Base-by-base conservation (phyloP, 495 filamentous ascomycete genomes). In the Penicillium malachiteum region DNA sequence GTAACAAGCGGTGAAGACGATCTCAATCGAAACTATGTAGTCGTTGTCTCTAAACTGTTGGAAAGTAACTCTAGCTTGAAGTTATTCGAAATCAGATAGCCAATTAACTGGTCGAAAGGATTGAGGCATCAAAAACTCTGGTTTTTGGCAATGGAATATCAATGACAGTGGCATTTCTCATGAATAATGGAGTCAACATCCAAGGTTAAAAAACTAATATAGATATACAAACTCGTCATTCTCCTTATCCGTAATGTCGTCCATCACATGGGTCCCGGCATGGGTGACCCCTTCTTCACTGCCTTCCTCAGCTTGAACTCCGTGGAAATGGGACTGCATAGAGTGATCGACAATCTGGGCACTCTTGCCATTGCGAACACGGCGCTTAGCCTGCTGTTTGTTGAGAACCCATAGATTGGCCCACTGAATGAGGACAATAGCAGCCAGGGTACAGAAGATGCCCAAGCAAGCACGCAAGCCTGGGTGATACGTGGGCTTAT, bases 181-280 rank as follows among this genome's bases (percentile, higher is more conserved):
- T 26, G 21, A 26, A 26, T 26, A 1, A 26, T 26, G 21, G 1
- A 26, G 21, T 26, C 21, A 26, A 26, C 21, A 26, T 26, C 21
- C 2, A 26, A 26, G 21, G 1, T 26, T 1, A 26, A 26, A 26
- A 40, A 38, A 39, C 50, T 72, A 86, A 57, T 85, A 84, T 51
- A 87, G 79, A 74, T 85, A 86, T 7, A 86, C 77, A 72, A 87
- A 86, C 69, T 87, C 84, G 58, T 87, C 83, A 60, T 88, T 87
- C 71, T 84, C 68, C 32, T 81, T 64, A 61, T 87, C 84, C 26
- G 83, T 87, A 64, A 85, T 52, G 68, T 86, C 85, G 47, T 71
- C 50, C 49, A 82, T 80, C 10, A 76, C 80, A 35, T 78, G 54
- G 42, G 61, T 66, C 10, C 60, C 77, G 62, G 62, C 68, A 46